Evolutionary conservation across 352 stramenopile genomes (phyloP).

Genomic region (Globisporangium nagaii): DNA sequence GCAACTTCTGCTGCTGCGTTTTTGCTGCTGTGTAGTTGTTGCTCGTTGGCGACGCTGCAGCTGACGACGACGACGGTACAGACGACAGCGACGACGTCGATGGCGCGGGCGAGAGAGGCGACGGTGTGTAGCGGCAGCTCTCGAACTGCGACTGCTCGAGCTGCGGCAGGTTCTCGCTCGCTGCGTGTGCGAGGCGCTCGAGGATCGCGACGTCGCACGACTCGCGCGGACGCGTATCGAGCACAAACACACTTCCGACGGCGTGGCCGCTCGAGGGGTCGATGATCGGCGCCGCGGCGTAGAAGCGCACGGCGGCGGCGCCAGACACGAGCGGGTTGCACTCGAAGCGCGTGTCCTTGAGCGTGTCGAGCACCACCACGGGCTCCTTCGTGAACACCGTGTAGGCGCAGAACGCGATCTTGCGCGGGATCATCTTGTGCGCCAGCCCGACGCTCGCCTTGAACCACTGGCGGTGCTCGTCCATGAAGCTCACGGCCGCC

Average conservation of each 20-base stretch:
- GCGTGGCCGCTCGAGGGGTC: constrained; percentile 48
- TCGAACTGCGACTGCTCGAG: background rate
- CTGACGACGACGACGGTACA: constrained; percentile 7
- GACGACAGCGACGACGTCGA: constrained; percentile 33
- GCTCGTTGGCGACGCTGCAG: constrained; percentile 7
- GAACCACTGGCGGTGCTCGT: constrained; percentile 75
- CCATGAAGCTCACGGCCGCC: constrained; percentile 77
- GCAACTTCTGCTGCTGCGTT: background rate
- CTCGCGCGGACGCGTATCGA: constrained; percentile 70
- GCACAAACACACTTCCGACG: constrained; percentile 76
- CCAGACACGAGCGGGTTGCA: constrained; percentile 88
- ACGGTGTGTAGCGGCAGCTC: constrained; percentile 6
- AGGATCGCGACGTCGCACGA: constrained; percentile 65
- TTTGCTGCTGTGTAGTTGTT: background rate
- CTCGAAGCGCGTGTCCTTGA: constrained; percentile 85
- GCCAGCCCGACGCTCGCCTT: constrained; percentile 62
- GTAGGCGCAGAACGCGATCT: constrained; percentile 80
- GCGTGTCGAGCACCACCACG: constrained; percentile 84
- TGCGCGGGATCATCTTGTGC: constrained; percentile 74
- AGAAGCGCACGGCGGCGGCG: constrained; percentile 90
- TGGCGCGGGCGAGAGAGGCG: constrained; percentile 2
- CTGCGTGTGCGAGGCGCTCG: constrained; percentile 52
- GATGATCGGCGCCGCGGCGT: constrained; percentile 81
- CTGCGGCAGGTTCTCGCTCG: constrained; percentile 47
- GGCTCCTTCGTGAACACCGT: constrained; percentile 48